A percentile compares a stretch with the other conserved stretches of the same genome.
Conservation (phyloP, 2,329 filamentous ascomycete species). For the Kalmusia sp. region DNA sequence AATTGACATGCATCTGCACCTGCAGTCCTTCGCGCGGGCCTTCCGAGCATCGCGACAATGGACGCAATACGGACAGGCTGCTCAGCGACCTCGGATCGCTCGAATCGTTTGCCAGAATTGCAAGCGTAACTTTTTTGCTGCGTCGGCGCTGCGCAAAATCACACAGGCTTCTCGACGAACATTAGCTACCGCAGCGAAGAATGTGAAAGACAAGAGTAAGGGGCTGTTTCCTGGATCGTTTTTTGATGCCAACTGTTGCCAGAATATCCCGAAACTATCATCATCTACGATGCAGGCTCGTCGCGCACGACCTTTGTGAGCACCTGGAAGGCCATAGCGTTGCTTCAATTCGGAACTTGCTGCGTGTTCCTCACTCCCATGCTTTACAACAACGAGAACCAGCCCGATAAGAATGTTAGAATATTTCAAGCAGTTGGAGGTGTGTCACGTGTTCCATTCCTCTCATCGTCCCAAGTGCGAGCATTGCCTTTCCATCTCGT, state of each 20-base stretch:
- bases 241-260: background rate
- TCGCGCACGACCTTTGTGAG: slow-evolving; percentile 43
- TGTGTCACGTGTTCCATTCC: slow-evolving; percentile 23
- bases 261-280: slow-evolving; percentile 35
- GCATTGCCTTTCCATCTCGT: background rate
- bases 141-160: slow-evolving; percentile 27
- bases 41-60: slow-evolving; percentile 24
- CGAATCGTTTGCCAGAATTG: slow-evolving; percentile 35
- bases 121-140: slow-evolving; percentile 40
- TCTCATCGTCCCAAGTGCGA: background rate
- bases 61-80: background rate
- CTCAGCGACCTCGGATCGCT: slow-evolving; percentile 15
- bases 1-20: slow-evolving; percentile 35
- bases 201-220: slow-evolving; percentile 32
- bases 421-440: slow-evolving; percentile 36
- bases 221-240: too few species aligned
- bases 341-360: slow-evolving; percentile 43
- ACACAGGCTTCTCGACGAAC: slow-evolving; percentile 18
- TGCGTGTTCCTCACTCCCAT: slow-evolving; percentile 40
- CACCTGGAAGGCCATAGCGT: slow-evolving; percentile 45
- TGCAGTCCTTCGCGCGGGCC: slow-evolving; percentile 27
- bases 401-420: slow-evolving; percentile 36
- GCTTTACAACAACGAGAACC: slow-evolving; percentile 42
- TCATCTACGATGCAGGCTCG: slow-evolving; percentile 48
- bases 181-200: slow-evolving; percentile 21